Percentiles rank a stretch among this genome's conserved stretches.
phyloP scores from a whole-genome alignment of 345 rosid genomes.

The Raphanus raphanistrum region DNA sequence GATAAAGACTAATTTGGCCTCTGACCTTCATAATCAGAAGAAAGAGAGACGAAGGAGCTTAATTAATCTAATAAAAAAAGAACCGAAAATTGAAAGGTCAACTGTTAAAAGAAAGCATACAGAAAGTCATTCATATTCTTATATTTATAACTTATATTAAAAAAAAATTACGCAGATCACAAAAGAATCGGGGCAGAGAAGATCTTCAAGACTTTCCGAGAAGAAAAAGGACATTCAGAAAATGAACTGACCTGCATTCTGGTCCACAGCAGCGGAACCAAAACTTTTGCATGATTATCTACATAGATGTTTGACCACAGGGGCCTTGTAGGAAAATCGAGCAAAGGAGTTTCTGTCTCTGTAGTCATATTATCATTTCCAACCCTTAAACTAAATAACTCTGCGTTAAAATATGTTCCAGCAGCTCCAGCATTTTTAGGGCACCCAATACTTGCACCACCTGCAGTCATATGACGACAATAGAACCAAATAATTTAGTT shows the following conservation, averaged over 20 bases:
- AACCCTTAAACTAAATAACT: constrained; percentile 79
- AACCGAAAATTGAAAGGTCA: not conserved
- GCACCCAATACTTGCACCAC: constrained; percentile 88
- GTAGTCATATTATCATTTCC: constrained; percentile 83
- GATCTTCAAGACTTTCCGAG: not conserved
- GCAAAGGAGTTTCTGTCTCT: constrained; percentile 94
- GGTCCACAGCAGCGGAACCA: constrained; percentile 95
- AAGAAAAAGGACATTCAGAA: constrained; percentile 5
- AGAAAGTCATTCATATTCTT: constrained; percentile 7
- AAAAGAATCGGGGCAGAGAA: constrained; percentile 17
- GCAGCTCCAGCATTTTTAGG: constrained; percentile 94
- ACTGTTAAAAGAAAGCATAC: not conserved
- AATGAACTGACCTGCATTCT: constrained; percentile 80
- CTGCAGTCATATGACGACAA: constrained; percentile 40
- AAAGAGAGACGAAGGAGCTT: constrained; percentile 12
- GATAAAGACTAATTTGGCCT: constrained; percentile 86
- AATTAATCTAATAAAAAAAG: not conserved
- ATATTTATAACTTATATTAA: not conserved
- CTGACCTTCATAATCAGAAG: constrained; percentile 64
- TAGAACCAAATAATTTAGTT: constrained; percentile 2
- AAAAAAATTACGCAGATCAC: constrained; percentile 7
- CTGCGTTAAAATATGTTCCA: constrained; percentile 90
- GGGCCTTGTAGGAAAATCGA: constrained; percentile 80
- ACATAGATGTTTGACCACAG: constrained; percentile 90
- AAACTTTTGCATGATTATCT: constrained; percentile 89